These are phyloP conservation scores for Polyporus arcularius DNA, from an alignment of 768 basidiomycete genomes.

Conservation along the genomic window DNA sequence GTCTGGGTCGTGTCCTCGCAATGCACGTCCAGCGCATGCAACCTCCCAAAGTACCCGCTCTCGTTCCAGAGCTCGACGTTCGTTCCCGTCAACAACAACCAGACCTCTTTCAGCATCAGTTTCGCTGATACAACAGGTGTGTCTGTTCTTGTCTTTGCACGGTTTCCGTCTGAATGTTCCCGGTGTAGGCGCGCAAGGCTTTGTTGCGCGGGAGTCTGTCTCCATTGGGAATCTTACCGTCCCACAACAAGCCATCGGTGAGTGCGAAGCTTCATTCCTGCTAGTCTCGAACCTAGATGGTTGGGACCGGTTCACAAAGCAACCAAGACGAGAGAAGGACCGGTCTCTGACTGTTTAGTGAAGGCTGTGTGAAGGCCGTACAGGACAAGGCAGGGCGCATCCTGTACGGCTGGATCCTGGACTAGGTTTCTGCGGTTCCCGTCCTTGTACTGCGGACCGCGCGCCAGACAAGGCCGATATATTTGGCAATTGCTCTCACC, in stretches of 20 bases:
- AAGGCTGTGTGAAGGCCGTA: too few relatives aligned
- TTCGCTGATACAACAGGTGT: conserved; percentile 73
- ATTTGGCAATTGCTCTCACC: not conserved
- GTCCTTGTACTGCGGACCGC: not conserved
- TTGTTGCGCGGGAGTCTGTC: conserved; percentile 68
- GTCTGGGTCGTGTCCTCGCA: conserved; percentile 70
- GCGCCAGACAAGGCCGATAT: not conserved
- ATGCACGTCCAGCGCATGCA: conserved; percentile 59
- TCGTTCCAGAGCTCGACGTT: conserved; percentile 68
- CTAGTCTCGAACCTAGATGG: not conserved
- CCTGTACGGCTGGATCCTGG: not conserved
- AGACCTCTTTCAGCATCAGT: conserved; percentile 55
- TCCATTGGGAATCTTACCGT: conserved; percentile 60
- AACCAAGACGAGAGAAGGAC: too few relatives aligned
- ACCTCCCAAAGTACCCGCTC: conserved; percentile 72
- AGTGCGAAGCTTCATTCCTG: conserved; percentile 22
- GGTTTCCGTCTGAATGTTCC: not conserved
- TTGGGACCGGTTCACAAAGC: too few relatives aligned
- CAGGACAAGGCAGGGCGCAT: too few relatives aligned
- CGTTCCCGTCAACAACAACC: conserved; percentile 57
- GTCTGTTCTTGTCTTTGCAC: conserved; percentile 26
- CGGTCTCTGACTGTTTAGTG: too few relatives aligned
- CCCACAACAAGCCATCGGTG: conserved; percentile 68
- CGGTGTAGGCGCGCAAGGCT: conserved; percentile 60
- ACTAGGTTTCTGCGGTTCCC: not conserved